phyloP scores from a whole-genome alignment of 2,329 filamentous ascomycete genomes.

The Fusarium staphyleae region DNA sequence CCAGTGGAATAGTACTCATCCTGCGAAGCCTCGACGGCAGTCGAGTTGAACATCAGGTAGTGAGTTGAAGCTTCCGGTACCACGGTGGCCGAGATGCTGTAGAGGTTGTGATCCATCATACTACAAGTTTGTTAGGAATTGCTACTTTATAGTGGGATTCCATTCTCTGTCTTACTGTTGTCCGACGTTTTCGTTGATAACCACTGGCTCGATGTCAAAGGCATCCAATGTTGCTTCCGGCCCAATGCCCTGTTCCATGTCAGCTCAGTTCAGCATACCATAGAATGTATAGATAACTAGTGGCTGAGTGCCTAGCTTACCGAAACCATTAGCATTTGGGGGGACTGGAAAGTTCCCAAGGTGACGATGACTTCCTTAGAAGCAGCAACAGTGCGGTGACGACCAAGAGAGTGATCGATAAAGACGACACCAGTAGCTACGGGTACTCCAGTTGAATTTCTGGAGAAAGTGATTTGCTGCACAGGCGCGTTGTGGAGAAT shows the following conservation, averaged over 20 bases:
- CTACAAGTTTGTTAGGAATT: slow-evolving; percentile 6
- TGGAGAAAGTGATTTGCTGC: background rate
- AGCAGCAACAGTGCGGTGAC: slow-evolving; percentile 20
- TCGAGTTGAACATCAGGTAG: slow-evolving; percentile 23
- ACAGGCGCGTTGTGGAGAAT: slow-evolving; percentile 38
- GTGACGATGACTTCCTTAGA: slow-evolving; percentile 11
- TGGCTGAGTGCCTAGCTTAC: background rate
- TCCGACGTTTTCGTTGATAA: slow-evolving; percentile 38
- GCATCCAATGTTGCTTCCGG: slow-evolving; percentile 25
- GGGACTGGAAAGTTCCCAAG: slow-evolving; percentile 12
- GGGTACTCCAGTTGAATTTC: slow-evolving; percentile 19
- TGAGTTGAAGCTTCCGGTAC: slow-evolving; percentile 35
- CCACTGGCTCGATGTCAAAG: slow-evolving; percentile 34
- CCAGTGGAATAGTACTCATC: slow-evolving; percentile 35
- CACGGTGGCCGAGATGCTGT: slow-evolving; percentile 40
- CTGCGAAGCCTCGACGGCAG: slow-evolving; percentile 9
- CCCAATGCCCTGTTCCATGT: slow-evolving; percentile 26
- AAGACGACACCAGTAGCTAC: slow-evolving; percentile 36
- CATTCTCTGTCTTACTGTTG: slow-evolving; percentile 26
- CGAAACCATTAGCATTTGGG: slow-evolving; percentile 12
- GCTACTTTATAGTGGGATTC: background rate
- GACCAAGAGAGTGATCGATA: slow-evolving; percentile 36
- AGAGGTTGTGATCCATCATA: slow-evolving; percentile 41
- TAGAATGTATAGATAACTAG: background rate
- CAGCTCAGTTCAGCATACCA: background rate